Conservation (phyloP, 2,329 filamentous ascomycete species). For the Penicillium brasilianum region DNA sequence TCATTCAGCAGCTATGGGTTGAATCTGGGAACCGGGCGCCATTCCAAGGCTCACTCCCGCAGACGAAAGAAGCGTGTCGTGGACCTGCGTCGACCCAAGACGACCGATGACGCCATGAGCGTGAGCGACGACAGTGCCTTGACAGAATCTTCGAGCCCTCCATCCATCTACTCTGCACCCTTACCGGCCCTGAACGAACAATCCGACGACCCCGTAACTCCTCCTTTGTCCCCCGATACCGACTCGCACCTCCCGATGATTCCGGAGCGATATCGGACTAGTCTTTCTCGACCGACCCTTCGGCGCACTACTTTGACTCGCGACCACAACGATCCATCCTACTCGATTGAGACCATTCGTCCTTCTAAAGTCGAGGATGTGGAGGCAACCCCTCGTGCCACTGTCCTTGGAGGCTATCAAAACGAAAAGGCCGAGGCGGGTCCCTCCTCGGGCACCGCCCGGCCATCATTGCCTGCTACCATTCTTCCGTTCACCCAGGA, state of each 20-base stretch:
- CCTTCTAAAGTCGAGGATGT: slow-evolving; percentile 31
- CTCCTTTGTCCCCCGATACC: slow-evolving; percentile 54
- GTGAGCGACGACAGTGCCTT: slow-evolving; percentile 50
- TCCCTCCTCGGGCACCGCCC: slow-evolving; percentile 29
- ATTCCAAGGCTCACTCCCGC: slow-evolving; percentile 51
- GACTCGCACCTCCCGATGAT: slow-evolving; percentile 41
- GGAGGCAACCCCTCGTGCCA: slow-evolving; percentile 43
- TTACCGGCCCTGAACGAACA: slow-evolving; percentile 65
- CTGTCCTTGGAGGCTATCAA: slow-evolving; percentile 28
- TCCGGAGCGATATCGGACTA: slow-evolving; percentile 41
- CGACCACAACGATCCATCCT: slow-evolving; percentile 34
- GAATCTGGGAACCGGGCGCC: slow-evolving; percentile 47
- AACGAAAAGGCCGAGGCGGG: slow-evolving; percentile 38
- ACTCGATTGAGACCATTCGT: slow-evolving; percentile 32
- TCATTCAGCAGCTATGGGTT: slow-evolving; percentile 48
- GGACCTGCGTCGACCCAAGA: slow-evolving; percentile 51
- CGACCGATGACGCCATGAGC: slow-evolving; percentile 47
- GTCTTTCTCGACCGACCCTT: slow-evolving; percentile 32
- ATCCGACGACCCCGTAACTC: slow-evolving; percentile 60
- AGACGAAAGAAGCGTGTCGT: slow-evolving; percentile 56
- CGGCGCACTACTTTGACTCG: slow-evolving; percentile 32
- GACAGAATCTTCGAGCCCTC: slow-evolving; percentile 51
- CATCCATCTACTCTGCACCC: slow-evolving; percentile 57
- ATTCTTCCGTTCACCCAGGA: slow-evolving; percentile 43
- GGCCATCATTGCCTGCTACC: slow-evolving; percentile 38